A percentile compares a stretch with the other conserved stretches of the same genome.
These are phyloP conservation scores for Aspergillus sp. DNA, from an alignment of 2,329 filamentous ascomycete genomes.

Conservation along the genomic window DNA sequence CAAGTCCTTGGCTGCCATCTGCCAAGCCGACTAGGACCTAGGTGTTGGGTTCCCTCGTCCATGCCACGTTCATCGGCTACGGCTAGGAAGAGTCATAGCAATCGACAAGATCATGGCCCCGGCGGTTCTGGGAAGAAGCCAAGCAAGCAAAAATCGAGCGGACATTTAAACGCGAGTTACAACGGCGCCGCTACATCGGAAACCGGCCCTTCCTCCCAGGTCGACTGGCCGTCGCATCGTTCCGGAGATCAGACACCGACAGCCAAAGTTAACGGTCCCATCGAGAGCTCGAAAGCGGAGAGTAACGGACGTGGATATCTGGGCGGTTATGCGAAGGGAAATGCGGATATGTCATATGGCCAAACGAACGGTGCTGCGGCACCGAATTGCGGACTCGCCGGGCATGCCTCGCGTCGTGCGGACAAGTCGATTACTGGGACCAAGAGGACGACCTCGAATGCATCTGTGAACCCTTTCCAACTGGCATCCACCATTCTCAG, in stretches of 20 bases:
- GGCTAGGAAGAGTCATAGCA: conserved; percentile 63
- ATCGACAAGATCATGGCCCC: conserved; percentile 82
- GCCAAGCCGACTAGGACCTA: conserved; percentile 50
- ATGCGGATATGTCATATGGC: conserved; percentile 36
- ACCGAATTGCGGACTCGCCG: conserved; percentile 31
- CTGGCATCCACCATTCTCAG: conserved; percentile 82
- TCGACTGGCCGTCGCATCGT: conserved; percentile 42
- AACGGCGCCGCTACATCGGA: conserved; percentile 43
- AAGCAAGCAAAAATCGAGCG: conserved; percentile 57
- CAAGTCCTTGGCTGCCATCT: conserved; percentile 48
- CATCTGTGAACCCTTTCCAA: conserved; percentile 69
- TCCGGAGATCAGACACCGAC: conserved; percentile 36
- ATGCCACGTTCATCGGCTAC: conserved; percentile 51
- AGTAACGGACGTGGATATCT: conserved; percentile 34
- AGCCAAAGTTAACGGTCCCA: conserved; percentile 27
- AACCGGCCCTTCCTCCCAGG: conserved; percentile 37
- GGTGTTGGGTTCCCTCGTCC: conserved; percentile 44
- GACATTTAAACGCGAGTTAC: conserved; percentile 53
- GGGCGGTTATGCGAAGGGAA: conserved; percentile 38
- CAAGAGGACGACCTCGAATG: conserved; percentile 36
- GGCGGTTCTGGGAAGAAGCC: conserved; percentile 74
- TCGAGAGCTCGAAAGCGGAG: conserved; percentile 34
- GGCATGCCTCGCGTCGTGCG: conserved; percentile 30
- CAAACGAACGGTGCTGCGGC: conserved; percentile 32
- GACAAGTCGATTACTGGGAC: conserved; percentile 28